phyloP scores from a whole-genome alignment of 129 eudicot species.

The Escallonia rubra region DNA sequence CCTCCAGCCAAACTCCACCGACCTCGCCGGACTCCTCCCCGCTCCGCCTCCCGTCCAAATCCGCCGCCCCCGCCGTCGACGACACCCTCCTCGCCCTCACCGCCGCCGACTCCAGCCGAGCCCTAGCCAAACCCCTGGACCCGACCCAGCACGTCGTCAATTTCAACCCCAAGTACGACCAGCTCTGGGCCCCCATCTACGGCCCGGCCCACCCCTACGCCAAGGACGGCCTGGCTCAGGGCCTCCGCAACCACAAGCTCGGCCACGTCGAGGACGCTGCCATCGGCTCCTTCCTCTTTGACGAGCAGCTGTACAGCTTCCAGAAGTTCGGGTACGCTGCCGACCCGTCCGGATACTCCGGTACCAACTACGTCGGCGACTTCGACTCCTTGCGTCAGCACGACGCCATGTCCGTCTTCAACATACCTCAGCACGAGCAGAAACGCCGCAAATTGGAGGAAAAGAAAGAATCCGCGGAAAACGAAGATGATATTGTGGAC shows the following conservation, averaged over 20 bases:
- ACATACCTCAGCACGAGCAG: slow-evolving; percentile 70
- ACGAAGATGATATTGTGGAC: slow-evolving; percentile 19
- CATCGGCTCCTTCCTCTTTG: slow-evolving; percentile 65
- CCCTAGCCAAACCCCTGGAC: slow-evolving; percentile 65
- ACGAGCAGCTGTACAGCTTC: slow-evolving; percentile 87
- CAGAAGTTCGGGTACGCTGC: slow-evolving; percentile 85
- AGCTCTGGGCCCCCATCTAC: slow-evolving; percentile 89
- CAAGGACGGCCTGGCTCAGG: slow-evolving; percentile 95
- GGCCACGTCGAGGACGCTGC: slow-evolving; percentile 89
- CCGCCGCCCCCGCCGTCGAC: slow-evolving; percentile 88
- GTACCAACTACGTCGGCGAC: slow-evolving; percentile 74
- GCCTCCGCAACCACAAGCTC: slow-evolving; percentile 89
- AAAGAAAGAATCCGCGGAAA: slow-evolving; percentile 54
- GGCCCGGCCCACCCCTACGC: slow-evolving; percentile 97
- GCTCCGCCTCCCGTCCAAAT: slow-evolving; percentile 62
- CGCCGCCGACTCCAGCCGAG: slow-evolving; percentile 36
- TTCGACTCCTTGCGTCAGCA: slow-evolving; percentile 40
- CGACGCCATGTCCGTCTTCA: slow-evolving; percentile 60
- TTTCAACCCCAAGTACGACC: slow-evolving; percentile 92
- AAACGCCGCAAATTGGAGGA: slow-evolving; percentile 67
- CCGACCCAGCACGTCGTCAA: slow-evolving; percentile 77
- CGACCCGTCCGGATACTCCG: slow-evolving; percentile 65
- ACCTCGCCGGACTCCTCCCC: slow-evolving; percentile 73
- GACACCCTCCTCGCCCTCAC: slow-evolving; percentile 88
- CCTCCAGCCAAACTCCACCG: neutral